Evolutionary conservation across 208 protist genomes (phyloP).

Genomic region (Tetramitus jugosus): DNA sequence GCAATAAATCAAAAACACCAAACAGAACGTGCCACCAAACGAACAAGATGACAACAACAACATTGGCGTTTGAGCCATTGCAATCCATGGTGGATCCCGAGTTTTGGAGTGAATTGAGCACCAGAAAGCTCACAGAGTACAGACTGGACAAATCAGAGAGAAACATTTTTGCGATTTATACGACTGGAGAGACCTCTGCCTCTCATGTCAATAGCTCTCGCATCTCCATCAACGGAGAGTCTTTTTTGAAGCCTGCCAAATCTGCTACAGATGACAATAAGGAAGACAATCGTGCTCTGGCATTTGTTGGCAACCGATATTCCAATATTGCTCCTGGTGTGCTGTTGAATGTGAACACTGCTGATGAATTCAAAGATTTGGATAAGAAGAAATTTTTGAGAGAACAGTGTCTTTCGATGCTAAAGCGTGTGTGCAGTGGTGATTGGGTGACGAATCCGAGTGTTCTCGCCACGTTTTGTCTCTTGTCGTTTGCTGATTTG

Average conservation of each 20-base stretch:
- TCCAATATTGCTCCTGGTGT: neutral
- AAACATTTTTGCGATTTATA: neutral
- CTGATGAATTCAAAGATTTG: slow-evolving; percentile 16
- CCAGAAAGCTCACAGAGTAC: slow-evolving; percentile 14
- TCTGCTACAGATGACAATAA: neutral
- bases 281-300: neutral
- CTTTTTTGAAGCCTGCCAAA: neutral
- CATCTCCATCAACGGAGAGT: neutral
- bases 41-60: too few relatives aligned
- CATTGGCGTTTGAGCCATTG: neutral
- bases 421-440: slow-evolving; percentile 45
- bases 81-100: neutral
- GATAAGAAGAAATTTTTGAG: neutral
- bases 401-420: slow-evolving; percentile 34
- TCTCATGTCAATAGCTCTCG: neutral
- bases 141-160: neutral
- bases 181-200: neutral
- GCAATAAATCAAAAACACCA: too few relatives aligned
- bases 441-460: slow-evolving; percentile 39
- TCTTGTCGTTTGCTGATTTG: slow-evolving; percentile 66
- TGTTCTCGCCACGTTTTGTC: slow-evolving; percentile 51
- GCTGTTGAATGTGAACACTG: slow-evolving; percentile 2
- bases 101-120: slow-evolving; percentile 9
- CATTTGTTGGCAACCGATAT: too few relatives aligned
- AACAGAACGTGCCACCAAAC: too few relatives aligned